Percentiles rank a stretch among this genome's conserved stretches.
These are phyloP conservation scores for Sarcodon sp. DNA, from an alignment of 768 basidiomycete species.

Conservation along the genomic window DNA sequence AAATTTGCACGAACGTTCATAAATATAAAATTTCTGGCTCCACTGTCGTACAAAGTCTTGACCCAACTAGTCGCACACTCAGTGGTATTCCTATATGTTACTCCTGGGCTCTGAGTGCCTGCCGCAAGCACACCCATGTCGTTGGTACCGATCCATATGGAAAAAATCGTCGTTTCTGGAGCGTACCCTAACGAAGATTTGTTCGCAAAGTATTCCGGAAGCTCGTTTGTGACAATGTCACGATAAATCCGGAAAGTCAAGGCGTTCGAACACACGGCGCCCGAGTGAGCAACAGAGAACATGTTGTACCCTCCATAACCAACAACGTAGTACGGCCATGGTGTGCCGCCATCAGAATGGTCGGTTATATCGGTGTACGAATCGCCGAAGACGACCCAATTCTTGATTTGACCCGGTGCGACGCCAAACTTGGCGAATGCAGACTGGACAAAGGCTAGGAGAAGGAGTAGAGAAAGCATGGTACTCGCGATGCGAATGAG, in stretches of 20 bases:
- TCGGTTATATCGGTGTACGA: conserved; percentile 41
- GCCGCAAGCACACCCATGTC: conserved; percentile 46
- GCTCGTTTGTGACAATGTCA: conserved; percentile 41
- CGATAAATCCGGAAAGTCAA: conserved; percentile 47
- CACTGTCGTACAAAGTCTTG: conserved; percentile 37
- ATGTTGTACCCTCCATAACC: conserved; percentile 38
- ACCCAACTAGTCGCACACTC: conserved; percentile 50
- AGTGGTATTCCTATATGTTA: conserved; percentile 46
- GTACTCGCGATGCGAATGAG: not conserved
- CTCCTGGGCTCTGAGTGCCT: conserved; percentile 29
- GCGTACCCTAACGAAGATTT: conserved; percentile 21
- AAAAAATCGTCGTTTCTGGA: conserved; percentile 40
- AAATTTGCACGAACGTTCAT: conserved; percentile 36
- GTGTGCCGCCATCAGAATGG: conserved; percentile 25
- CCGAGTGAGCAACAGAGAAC: conserved; percentile 45
- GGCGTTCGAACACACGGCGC: conserved; percentile 55
- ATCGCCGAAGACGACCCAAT: conserved; percentile 58
- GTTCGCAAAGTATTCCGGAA: conserved; percentile 38
- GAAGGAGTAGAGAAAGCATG: not conserved
- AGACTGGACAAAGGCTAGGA: not conserved
- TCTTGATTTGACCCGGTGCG: conserved; percentile 36
- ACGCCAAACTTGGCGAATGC: conserved; percentile 8
- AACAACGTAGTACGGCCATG: conserved; percentile 53
- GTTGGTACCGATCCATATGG: conserved; percentile 51
- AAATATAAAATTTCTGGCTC: conserved; percentile 57